phyloP scores from a whole-genome alignment of 495 filamentous ascomycete species.

The Aspergillus haitiensis region DNA sequence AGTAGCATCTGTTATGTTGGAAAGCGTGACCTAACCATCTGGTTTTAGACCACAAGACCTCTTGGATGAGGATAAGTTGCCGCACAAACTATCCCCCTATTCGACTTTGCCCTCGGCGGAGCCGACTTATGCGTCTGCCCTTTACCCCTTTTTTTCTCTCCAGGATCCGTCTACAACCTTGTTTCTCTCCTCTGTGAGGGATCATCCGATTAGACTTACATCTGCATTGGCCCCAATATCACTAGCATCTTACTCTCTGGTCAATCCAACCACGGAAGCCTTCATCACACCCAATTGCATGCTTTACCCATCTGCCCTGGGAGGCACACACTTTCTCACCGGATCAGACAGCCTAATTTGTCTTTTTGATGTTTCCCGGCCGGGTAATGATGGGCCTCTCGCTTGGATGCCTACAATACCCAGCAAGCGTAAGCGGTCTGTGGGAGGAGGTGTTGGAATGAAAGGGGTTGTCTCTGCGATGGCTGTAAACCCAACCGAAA shows the following conservation, averaged over 20 bases:
- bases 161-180: conserved; percentile 64
- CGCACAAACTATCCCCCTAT: conserved; percentile 59
- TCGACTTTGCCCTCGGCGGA: conserved; percentile 60
- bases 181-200: conserved; percentile 63
- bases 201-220: conserved; percentile 76
- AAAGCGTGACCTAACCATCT: conserved; percentile 11
- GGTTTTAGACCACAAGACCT: conserved; percentile 60
- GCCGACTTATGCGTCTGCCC: conserved; percentile 67
- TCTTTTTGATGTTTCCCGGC: conserved; percentile 72
- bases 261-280: conserved; percentile 73
- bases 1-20: conserved; percentile 13
- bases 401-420: conserved; percentile 68
- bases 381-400: conserved; percentile 61
- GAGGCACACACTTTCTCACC: conserved; percentile 63
- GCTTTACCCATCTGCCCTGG: conserved; percentile 56
- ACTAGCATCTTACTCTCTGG: conserved; percentile 66
- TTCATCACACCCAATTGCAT: conserved; percentile 77
- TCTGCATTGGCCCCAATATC: conserved; percentile 51
- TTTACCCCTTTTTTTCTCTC: conserved; percentile 73
- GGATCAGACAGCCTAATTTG: conserved; percentile 73
- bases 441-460: conserved; percentile 75
- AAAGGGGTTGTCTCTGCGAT: conserved; percentile 79
- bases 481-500: conserved; percentile 43
- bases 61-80: conserved; percentile 52
- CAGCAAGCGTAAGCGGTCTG: conserved; percentile 66